Percentiles rank a stretch among this genome's conserved stretches.
Conservation (phyloP, 208 protist genomes). For the Borovskyia barvae region DNA sequence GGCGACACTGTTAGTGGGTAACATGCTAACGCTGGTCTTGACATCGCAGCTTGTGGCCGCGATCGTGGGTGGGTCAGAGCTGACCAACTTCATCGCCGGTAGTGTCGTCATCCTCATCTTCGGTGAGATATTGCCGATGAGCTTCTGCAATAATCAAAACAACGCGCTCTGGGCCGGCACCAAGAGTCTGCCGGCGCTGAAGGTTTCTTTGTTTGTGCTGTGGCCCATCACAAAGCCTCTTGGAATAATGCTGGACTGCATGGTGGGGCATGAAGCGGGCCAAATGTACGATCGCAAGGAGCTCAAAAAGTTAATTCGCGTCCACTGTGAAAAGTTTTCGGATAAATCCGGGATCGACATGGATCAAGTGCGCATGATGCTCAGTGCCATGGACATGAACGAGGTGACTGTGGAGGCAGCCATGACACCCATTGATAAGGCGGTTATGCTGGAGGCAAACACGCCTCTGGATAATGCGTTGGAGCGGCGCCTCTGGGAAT, state of each 20-base stretch:
- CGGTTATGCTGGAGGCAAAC: conserved; percentile 48
- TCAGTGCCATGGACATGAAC: conserved; percentile 68
- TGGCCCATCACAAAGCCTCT: conserved; percentile 75
- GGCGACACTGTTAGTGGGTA: conserved; percentile 69
- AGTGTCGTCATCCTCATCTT: conserved; percentile 73
- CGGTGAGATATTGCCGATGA: conserved; percentile 81
- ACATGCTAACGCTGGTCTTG: conserved; percentile 79
- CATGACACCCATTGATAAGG: conserved; percentile 62
- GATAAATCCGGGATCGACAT: conserved; percentile 60
- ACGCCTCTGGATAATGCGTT: conserved; percentile 36
- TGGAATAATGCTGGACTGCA: conserved; percentile 67
- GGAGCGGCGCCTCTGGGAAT: conserved; percentile 60
- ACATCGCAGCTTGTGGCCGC: conserved; percentile 81
- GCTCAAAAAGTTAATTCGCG: conserved; percentile 65
- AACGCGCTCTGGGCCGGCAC: conserved; percentile 61
- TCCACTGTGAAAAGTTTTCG: conserved; percentile 79
- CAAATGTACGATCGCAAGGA: conserved; percentile 79
- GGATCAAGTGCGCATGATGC: conserved; percentile 75
- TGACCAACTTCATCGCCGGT: conserved; percentile 72
- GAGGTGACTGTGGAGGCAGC: conserved; percentile 39
- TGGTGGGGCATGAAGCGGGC: conserved; percentile 68
- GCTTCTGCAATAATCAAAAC: conserved; percentile 69
- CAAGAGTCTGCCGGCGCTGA: conserved; percentile 52
- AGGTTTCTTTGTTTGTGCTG: conserved; percentile 61
- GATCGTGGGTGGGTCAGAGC: conserved; percentile 48